Conservation (phyloP, 345 rosid species). For the Arabis hirsuta region DNA sequence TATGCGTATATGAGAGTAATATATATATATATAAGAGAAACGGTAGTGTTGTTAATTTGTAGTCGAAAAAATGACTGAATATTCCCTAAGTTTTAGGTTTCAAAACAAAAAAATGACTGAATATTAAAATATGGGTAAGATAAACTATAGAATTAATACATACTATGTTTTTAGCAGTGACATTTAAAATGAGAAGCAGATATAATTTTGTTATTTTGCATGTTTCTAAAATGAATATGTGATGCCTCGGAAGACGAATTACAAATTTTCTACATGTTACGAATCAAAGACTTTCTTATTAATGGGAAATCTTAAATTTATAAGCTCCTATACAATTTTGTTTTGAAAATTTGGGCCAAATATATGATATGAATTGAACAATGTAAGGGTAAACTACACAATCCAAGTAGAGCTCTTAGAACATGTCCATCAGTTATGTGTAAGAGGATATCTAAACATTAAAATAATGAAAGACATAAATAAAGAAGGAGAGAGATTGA, state of each 20-base stretch:
- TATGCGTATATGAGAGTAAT: too few relatives aligned
- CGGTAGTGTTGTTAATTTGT: background rate
- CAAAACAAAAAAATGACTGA: background rate
- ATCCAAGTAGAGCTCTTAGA: background rate
- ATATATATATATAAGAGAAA: background rate
- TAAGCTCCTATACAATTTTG: too few relatives aligned
- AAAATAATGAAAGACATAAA: too few relatives aligned
- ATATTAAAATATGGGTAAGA: background rate
- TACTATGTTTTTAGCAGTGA: background rate
- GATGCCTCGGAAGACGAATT: background rate
- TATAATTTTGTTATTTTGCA: too few relatives aligned
- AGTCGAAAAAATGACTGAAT: background rate
- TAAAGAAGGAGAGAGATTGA: too few relatives aligned
- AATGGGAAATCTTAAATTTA: background rate
- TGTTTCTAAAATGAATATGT: background rate
- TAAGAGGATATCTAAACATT: too few relatives aligned
- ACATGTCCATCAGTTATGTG: too few relatives aligned
- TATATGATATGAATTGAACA: background rate
- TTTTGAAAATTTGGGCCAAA: background rate
- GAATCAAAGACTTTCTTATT: background rate
- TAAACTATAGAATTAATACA: background rate
- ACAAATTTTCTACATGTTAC: too few relatives aligned
- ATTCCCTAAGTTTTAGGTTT: too few relatives aligned
- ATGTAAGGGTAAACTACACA: conserved; percentile 1
- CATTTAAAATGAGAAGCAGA: too few relatives aligned